A percentile compares a stretch with the other conserved stretches of the same genome.
phyloP scores from a whole-genome alignment of 441 rosid species.

The Corymbia citriodora region DNA sequence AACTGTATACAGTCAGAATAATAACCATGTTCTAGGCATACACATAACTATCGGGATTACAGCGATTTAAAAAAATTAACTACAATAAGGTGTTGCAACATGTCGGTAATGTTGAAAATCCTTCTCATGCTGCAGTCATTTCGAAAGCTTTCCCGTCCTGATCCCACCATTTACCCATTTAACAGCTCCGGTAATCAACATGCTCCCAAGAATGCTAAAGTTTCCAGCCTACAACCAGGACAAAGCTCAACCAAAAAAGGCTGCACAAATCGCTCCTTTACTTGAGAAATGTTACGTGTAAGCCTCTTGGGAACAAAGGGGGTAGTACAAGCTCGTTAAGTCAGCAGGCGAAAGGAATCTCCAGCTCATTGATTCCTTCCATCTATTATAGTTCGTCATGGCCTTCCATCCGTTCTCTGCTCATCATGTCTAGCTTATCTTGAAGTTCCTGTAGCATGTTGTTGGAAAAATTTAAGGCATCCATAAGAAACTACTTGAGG shows the following conservation, averaged over 20 bases:
- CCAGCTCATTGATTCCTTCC: background rate
- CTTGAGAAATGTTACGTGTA: background rate
- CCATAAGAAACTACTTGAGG: background rate
- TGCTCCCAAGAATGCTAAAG: background rate
- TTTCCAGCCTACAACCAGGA: background rate
- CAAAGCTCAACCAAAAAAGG: background rate
- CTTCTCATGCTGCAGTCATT: background rate
- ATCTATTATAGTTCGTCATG: conserved; percentile 65
- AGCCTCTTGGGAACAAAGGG: background rate
- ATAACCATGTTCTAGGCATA: background rate
- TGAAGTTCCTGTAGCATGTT: conserved; percentile 49
- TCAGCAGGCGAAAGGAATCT: background rate
- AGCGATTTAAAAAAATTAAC: background rate
- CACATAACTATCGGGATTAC: background rate
- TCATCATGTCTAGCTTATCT: conserved; percentile 61
- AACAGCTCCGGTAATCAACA: background rate
- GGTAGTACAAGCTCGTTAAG: background rate
- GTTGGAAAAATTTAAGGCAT: background rate
- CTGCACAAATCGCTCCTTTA: background rate
- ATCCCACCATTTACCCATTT: background rate
- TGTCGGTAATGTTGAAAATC: background rate
- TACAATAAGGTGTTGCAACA: background rate
- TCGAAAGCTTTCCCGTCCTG: background rate
- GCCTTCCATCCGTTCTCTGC: conserved; percentile 42
- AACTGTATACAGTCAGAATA: background rate